Evolutionary conservation across 148 eudicot species (phyloP).

Genomic region (Amaranthus palmeri): DNA sequence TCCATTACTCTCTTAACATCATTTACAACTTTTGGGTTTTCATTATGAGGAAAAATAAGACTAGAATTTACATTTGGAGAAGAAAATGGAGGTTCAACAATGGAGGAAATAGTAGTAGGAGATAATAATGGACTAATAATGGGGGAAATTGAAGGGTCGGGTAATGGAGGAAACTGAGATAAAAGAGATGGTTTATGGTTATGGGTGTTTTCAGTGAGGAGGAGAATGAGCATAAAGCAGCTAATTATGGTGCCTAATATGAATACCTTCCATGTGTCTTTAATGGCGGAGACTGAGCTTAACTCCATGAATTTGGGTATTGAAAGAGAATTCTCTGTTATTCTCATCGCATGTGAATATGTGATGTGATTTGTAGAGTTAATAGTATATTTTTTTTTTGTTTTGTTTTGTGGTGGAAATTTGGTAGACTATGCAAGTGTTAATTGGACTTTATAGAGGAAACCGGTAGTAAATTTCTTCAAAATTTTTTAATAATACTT

Average conservation of each 20-base stretch:
- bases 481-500: too few relatives aligned
- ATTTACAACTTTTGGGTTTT: background rate
- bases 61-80: too few relatives aligned
- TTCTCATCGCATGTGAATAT: too few relatives aligned
- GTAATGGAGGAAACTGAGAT: background rate
- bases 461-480: too few relatives aligned
- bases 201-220: background rate
- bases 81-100: too few relatives aligned
- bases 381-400: too few relatives aligned
- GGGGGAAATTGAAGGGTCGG: background rate
- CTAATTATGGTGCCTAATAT: background rate
- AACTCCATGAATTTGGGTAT: background rate
- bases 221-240: background rate
- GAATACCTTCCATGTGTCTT: conserved; percentile 1
- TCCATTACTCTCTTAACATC: background rate
- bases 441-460: too few relatives aligned
- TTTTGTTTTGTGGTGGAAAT: too few relatives aligned
- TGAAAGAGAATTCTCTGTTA: too few relatives aligned
- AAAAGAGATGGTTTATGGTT: background rate
- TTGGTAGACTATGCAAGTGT: too few relatives aligned
- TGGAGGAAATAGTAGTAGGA: too few relatives aligned
- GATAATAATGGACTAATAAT: background rate
- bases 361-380: too few relatives aligned
- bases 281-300: background rate
- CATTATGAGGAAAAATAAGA: background rate